A percentile compares a stretch with the other conserved stretches of the same genome.
Evolutionary conservation across 2,329 filamentous ascomycete genomes (phyloP).

Genomic region (Aureobasidium mangrovei): DNA sequence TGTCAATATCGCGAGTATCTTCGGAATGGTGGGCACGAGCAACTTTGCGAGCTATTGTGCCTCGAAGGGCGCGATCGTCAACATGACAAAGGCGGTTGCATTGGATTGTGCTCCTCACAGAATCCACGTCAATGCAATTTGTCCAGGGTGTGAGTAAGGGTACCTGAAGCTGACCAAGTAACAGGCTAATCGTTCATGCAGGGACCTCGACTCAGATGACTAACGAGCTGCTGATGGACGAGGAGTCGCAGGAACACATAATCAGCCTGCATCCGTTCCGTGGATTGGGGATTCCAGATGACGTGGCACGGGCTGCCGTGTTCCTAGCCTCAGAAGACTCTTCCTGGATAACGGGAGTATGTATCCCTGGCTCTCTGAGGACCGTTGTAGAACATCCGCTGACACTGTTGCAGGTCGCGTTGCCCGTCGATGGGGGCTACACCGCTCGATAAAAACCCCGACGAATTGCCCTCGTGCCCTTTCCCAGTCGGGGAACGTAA

Average conservation of each 20-base stretch:
- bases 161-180: neutral
- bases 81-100: slow-evolving; percentile 39
- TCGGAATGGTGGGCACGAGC: slow-evolving; percentile 25
- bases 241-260: slow-evolving; percentile 20
- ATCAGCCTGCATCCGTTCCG: slow-evolving; percentile 28
- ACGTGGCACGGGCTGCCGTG: slow-evolving; percentile 18
- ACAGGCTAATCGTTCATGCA: neutral
- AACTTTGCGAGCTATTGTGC: slow-evolving; percentile 35
- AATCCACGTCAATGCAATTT: slow-evolving; percentile 36
- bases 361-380: neutral
- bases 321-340: slow-evolving; percentile 20
- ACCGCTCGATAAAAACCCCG: slow-evolving; percentile 3
- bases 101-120: slow-evolving; percentile 35
- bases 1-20: slow-evolving; percentile 31
- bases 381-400: neutral
- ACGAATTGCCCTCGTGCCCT: neutral
- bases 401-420: neutral
- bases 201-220: slow-evolving; percentile 12
- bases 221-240: slow-evolving; percentile 22
- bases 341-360: slow-evolving; percentile 17
- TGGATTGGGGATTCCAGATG: slow-evolving; percentile 21
- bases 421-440: slow-evolving; percentile 14
- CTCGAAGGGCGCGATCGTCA: slow-evolving; percentile 39
- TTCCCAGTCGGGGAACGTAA: too few species aligned
- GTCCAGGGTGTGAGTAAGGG: slow-evolving; percentile 32